Evolutionary conservation across 495 filamentous ascomycete genomes (phyloP).

Genomic region (Lophium mytilinum): DNA sequence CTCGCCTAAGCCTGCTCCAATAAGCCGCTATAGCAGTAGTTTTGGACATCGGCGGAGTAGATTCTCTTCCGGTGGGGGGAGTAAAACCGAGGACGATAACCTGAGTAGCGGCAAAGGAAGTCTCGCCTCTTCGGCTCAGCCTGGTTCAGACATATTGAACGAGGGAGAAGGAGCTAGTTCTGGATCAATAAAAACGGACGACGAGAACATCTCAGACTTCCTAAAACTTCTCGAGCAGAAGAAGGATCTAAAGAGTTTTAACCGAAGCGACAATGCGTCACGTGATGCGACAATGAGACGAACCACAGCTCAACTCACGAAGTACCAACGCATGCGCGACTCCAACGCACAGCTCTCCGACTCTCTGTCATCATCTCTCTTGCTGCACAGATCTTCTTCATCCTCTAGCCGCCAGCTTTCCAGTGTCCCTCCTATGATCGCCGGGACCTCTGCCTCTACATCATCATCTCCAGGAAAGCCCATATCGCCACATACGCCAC

Average conservation of each 20-base stretch:
- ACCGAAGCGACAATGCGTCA: slow-evolving; percentile 42
- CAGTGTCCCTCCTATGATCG: slow-evolving; percentile 76
- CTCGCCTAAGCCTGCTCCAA: slow-evolving; percentile 67
- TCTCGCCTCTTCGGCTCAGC: slow-evolving; percentile 74
- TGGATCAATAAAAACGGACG: slow-evolving; percentile 73
- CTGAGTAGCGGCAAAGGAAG: slow-evolving; percentile 82
- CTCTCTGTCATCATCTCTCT: slow-evolving; percentile 75
- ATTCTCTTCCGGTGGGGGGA: slow-evolving; percentile 62
- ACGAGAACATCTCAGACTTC: slow-evolving; percentile 89
- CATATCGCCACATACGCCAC: slow-evolving; percentile 86
- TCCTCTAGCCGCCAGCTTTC: slow-evolving; percentile 79
- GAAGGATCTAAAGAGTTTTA: slow-evolving; percentile 69
- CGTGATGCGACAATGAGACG: slow-evolving; percentile 52
- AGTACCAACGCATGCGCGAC: slow-evolving; percentile 78
- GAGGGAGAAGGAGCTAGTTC: slow-evolving; percentile 62
- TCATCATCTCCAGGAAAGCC: slow-evolving; percentile 88
- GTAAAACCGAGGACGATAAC: slow-evolving; percentile 73
- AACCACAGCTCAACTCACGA: slow-evolving; percentile 60
- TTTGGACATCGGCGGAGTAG: slow-evolving; percentile 78
- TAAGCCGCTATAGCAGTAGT: slow-evolving; percentile 67
- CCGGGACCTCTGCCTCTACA: slow-evolving; percentile 70
- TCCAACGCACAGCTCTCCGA: slow-evolving; percentile 79
- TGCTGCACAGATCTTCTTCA: slow-evolving; percentile 71
- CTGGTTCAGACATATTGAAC: slow-evolving; percentile 72
- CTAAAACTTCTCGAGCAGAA: slow-evolving; percentile 74